Conservation (phyloP, 1,284 basidiomycete genomes). For the Puccinia hordei region DNA sequence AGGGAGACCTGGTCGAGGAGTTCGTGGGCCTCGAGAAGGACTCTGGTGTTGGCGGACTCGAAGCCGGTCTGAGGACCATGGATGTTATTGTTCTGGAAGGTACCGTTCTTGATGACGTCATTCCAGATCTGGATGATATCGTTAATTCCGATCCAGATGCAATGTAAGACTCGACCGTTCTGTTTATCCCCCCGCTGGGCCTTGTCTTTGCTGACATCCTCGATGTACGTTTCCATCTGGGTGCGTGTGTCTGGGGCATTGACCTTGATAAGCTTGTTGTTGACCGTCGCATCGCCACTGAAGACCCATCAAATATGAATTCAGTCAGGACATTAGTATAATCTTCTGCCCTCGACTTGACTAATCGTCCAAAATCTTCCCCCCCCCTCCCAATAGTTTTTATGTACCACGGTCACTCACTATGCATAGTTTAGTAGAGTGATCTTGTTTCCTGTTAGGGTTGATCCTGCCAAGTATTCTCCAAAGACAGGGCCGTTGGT, state of each 20-base stretch:
- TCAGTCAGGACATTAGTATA: background rate
- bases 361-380: background rate
- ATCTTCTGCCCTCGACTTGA: background rate
- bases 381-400: too few relatives aligned
- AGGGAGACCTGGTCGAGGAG: conserved; percentile 6
- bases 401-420: background rate
- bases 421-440: conserved; percentile 41
- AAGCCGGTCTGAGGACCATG: conserved; percentile 13
- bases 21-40: background rate
- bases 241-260: conserved; percentile 28
- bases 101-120: conserved; percentile 39
- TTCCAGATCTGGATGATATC: conserved; percentile 44
- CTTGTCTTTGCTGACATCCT: background rate
- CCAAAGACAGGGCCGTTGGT: conserved; percentile 44
- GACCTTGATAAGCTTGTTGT: conserved; percentile 20
- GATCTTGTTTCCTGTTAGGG: conserved; percentile 35
- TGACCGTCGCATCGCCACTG: conserved; percentile 42
- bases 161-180: background rate
- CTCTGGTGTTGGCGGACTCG: conserved; percentile 7
- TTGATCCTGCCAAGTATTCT: conserved; percentile 26
- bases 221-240: conserved; percentile 27
- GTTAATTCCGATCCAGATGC: conserved; percentile 37
- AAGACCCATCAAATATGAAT: background rate
- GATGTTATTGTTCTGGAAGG: conserved; percentile 12
- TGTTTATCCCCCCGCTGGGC: background rate